Evolutionary conservation across 139 green algal species (phyloP), one percentile per base, ranked within the genome.

Genomic region (Choricystis sp.): DNA sequence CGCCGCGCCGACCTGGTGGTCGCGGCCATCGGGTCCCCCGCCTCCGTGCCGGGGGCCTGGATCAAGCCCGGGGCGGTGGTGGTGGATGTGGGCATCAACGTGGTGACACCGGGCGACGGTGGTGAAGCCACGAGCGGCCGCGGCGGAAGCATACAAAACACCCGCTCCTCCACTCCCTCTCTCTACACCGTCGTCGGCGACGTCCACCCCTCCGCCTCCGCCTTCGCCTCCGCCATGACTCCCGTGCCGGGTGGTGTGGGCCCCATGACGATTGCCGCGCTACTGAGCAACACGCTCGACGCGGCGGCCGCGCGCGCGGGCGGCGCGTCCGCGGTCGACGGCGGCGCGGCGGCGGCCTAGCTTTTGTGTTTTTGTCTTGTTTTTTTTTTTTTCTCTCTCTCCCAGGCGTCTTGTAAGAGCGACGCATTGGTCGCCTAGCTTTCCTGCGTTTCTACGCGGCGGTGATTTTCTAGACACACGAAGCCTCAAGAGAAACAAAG

Each of bases 231-330:
- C 0, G 76, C 74, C 5, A 88, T 98, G 62, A 97, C 92, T 0
- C 91, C 92, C 20, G 92, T 98, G 27, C 92, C 92, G 2, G 92
- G 89, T 19, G 92, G 92, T 4, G 88, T 98, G 22, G 92, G 92
- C 3, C 92, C 92, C 20, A 98, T 98, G 92, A 98, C 92, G 24
- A 95, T 98, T 66, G 90, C 92, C 2, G 93, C 96, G 72, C 77
- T 98, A 55, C 72, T 98, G 27, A 60, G 78, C 28, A 96, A 96
- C 56, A 80, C 68, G 23, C 59, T 78, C 48, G 31, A 28, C 22
- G 63, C 72, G n/a, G 72, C 71, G 16, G 64, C 64, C 22, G 26
- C 19, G 40, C 21, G 5, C 19, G n/a, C 64, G 20, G 64, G 49
- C 9, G 40, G 40, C 40, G 40, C 40, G 27, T 2, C 1, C 58